phyloP scores from a whole-genome alignment of 2,329 filamentous ascomycete species.

The Penicillium sp. region DNA sequence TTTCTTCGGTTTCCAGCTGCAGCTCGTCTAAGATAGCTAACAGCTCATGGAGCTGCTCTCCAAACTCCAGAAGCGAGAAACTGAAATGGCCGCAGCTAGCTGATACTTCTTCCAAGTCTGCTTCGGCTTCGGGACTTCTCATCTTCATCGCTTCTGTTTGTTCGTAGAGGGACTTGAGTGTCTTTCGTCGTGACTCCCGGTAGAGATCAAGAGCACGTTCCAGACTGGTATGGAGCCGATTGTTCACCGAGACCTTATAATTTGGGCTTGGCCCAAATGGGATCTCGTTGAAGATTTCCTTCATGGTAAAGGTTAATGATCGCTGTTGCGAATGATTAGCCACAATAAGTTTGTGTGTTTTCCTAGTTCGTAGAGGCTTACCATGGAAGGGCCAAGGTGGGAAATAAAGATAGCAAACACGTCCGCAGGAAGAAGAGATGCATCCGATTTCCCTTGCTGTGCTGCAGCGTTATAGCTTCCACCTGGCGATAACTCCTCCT shows the following conservation, averaged over 20 bases:
- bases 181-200: conserved; percentile 69
- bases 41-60: conserved; percentile 82
- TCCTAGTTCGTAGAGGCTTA: conserved; percentile 26
- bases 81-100: conserved; percentile 98
- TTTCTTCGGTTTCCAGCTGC: conserved; percentile 65
- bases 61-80: conserved; percentile 86
- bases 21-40: conserved; percentile 82
- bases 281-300: conserved; percentile 82
- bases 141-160: conserved; percentile 68
- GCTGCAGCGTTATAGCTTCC: conserved; percentile 5
- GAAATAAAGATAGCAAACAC: conserved; percentile 91
- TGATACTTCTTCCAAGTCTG: conserved; percentile 94
- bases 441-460: conserved; percentile 10
- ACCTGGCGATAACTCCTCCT: conserved; percentile 47
- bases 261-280: conserved; percentile 72
- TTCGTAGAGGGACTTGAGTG: conserved; percentile 76
- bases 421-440: conserved; percentile 61
- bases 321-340: conserved; percentile 51
- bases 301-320: conserved; percentile 86
- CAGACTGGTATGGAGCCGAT: conserved; percentile 77
- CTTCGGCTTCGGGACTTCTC: conserved; percentile 72
- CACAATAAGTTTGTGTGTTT: conserved; percentile 2
- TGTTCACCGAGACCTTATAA: conserved; percentile 71
- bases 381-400: conserved; percentile 86
- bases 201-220: conserved; percentile 79